phyloP scores from a whole-genome alignment of 768 basidiomycete genomes.

The Boletus eberwhitei region DNA sequence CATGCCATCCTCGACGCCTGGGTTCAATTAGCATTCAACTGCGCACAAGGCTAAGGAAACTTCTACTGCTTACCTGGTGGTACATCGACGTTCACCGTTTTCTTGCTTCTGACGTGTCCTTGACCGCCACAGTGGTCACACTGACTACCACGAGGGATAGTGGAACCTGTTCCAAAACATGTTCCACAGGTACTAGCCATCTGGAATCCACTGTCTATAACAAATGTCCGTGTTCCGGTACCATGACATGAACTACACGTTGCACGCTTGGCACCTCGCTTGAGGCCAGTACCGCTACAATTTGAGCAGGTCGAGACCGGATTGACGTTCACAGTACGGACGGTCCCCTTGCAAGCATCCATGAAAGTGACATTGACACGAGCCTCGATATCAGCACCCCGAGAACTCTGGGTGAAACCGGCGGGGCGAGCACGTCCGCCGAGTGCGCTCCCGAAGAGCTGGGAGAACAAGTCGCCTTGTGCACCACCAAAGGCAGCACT shows the following conservation, averaged over 20 bases:
- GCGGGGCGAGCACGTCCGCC: conserved; percentile 45
- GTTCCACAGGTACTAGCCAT: conserved; percentile 88
- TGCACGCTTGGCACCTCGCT: conserved; percentile 76
- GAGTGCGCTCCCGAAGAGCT: conserved; percentile 72
- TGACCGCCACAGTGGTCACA: conserved; percentile 83
- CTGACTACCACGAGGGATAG: conserved; percentile 71
- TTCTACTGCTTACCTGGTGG: conserved; percentile 65
- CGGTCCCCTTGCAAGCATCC: conserved; percentile 91
- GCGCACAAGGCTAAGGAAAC: background rate
- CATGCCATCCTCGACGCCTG: conserved; percentile 96
- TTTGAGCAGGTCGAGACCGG: conserved; percentile 81
- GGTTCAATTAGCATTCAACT: conserved; percentile 8
- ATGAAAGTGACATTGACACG: conserved; percentile 77
- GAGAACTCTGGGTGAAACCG: conserved; percentile 41
- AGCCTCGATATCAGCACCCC: conserved; percentile 83
- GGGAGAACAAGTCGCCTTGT: conserved; percentile 74
- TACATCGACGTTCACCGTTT: conserved; percentile 75
- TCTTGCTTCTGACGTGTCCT: conserved; percentile 81
- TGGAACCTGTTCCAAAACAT: conserved; percentile 80
- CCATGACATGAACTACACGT: conserved; percentile 82
- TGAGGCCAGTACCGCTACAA: conserved; percentile 86
- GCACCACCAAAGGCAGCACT: conserved; percentile 52
- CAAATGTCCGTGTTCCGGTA: conserved; percentile 83
- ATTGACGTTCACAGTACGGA: conserved; percentile 68
- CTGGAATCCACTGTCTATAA: conserved; percentile 91